A percentile compares a stretch with the other conserved stretches of the same genome.
phyloP scores from a whole-genome alignment of 257 asterid genomes.

The Cynanchum wilfordii region DNA sequence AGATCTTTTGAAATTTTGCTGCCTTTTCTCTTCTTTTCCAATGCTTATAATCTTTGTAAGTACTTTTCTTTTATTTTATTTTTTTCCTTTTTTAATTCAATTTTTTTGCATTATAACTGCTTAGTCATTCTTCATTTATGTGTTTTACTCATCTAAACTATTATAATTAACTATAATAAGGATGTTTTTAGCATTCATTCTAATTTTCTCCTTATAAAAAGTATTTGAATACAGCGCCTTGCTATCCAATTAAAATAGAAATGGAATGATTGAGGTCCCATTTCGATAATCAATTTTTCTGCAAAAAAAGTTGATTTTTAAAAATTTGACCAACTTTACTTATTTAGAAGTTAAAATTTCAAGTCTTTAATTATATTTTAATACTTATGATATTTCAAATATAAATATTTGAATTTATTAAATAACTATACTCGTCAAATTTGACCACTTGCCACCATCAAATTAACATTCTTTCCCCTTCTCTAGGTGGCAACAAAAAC shows the following conservation, averaged over 20 bases:
- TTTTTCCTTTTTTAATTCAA: neutral
- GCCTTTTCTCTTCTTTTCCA: neutral
- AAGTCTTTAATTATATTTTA: no score
- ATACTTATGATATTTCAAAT: no score
- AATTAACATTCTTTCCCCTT: conserved; percentile 21
- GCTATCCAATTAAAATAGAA: neutral
- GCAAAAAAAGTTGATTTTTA: no score
- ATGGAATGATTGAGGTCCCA: neutral
- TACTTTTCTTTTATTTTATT: neutral
- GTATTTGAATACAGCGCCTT: neutral
- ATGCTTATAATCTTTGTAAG: neutral
- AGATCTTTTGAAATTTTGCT: neutral
- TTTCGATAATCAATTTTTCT: no score
- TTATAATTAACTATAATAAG: neutral
- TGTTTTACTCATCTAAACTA: neutral
- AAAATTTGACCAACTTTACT: no score
- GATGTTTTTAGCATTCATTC: neutral
- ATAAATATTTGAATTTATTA: no score
- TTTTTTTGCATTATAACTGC: neutral
- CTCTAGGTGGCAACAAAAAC: conserved; percentile 96
- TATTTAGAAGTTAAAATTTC: no score
- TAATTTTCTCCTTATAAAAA: neutral
- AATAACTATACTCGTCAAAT: neutral
- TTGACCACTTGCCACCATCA: neutral
- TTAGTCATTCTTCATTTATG: neutral